These are phyloP conservation scores for Suhomyces terraborum DNA, from an alignment of 1,139 yeast genomes.

Conservation along the genomic window DNA sequence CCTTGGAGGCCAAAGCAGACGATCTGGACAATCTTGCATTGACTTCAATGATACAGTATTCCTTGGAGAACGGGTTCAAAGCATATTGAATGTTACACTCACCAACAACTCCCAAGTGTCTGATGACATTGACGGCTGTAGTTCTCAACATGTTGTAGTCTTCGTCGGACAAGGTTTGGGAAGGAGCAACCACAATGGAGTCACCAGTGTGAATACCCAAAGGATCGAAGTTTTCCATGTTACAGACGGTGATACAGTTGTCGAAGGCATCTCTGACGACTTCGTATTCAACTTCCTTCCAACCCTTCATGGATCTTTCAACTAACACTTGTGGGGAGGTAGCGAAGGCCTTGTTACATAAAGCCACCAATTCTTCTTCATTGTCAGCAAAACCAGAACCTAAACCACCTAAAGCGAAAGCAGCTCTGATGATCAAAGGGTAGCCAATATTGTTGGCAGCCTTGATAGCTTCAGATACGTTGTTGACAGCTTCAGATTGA, in stretches of 20 bases:
- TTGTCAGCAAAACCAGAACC: conserved; percentile 98
- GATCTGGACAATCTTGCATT: conserved; percentile 98
- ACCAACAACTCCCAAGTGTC: conserved; percentile 99
- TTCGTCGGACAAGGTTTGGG: conserved; percentile 95
- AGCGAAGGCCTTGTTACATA: conserved; percentile 92
- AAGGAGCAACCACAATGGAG: conserved; percentile 98
- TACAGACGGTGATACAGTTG: conserved; percentile 98
- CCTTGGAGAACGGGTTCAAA: conserved; percentile 89
- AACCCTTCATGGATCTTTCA: conserved; percentile 97
- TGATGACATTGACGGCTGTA: conserved; percentile 94
- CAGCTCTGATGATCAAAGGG: conserved; percentile 98
- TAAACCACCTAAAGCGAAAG: conserved; percentile 95
- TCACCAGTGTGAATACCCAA: conserved; percentile 99
- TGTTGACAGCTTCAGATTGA: conserved; percentile 80
- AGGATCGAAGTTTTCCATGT: conserved; percentile 99
- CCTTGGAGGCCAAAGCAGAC: conserved; percentile 97
- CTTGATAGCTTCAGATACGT: conserved; percentile 74
- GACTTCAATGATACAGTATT: conserved; percentile 96
- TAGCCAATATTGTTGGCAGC: conserved; percentile 89
- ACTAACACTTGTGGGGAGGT: conserved; percentile 95
- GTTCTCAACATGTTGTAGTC: conserved; percentile 98
- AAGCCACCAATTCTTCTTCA: conserved; percentile 75
- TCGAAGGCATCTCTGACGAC: conserved; percentile 97
- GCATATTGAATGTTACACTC: conserved; percentile 99
- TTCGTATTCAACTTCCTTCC: conserved; percentile 99